Conservation (phyloP, 2,329 filamentous ascomycete genomes). For the Talaromyces sp. region DNA sequence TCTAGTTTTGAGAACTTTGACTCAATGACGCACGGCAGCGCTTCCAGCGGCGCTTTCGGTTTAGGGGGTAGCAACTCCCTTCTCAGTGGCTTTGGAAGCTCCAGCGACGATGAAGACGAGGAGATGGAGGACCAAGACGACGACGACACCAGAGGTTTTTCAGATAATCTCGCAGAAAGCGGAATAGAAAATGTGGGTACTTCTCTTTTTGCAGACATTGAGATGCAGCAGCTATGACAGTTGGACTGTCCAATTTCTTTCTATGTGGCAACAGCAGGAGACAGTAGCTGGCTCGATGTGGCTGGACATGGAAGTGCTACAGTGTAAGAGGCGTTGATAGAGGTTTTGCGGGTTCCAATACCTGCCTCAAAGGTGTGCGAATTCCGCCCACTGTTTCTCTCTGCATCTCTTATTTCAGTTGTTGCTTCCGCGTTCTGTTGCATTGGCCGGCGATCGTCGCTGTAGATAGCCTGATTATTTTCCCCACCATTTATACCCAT, state of each 20-base stretch:
- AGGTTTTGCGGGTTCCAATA: constrained; percentile 1
- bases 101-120: constrained; percentile 93
- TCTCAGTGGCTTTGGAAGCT: constrained; percentile 87
- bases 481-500: neutral
- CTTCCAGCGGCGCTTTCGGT: constrained; percentile 68
- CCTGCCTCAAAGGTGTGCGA: constrained; percentile 3
- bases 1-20: constrained; percentile 61
- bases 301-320: constrained; percentile 13
- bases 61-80: constrained; percentile 63
- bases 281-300: constrained; percentile 6
- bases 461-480: constrained; percentile 9
- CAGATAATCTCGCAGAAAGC: constrained; percentile 42
- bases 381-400: constrained; percentile 17
- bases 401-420: constrained; percentile 15
- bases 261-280: constrained; percentile 3
- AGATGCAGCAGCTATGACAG: constrained; percentile 56
- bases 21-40: constrained; percentile 60
- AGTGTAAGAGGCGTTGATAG: constrained; percentile 24
- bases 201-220: constrained; percentile 58
- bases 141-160: constrained; percentile 49
- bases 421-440: constrained; percentile 17
- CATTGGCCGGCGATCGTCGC: neutral
- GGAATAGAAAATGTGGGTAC: constrained; percentile 65
- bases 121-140: constrained; percentile 72
- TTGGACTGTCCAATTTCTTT: neutral